Evolutionary conservation across 352 stramenopile genomes (phyloP).

Genomic region (Halophytophthora polymorphica): DNA sequence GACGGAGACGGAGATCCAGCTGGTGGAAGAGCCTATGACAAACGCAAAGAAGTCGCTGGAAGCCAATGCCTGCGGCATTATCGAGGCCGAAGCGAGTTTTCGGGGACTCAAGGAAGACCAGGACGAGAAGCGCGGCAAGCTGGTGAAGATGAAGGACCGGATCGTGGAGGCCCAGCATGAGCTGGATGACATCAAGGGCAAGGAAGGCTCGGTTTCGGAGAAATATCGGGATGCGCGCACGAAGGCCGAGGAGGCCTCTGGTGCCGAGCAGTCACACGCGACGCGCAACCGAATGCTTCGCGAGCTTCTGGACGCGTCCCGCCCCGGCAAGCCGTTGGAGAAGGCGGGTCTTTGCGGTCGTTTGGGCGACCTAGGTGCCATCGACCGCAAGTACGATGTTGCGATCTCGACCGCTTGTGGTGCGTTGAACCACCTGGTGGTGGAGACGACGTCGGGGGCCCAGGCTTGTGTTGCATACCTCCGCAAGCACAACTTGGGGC

Average conservation of each 20-base stretch:
- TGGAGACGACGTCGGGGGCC: conserved; percentile 94
- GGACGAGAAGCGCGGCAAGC: conserved; percentile 44
- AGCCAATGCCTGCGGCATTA: conserved; percentile 47
- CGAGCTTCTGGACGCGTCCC: conserved; percentile 90
- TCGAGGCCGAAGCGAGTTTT: conserved; percentile 54
- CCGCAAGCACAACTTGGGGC: conserved; percentile 92
- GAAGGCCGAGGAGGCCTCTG: conserved; percentile 77
- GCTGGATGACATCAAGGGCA: conserved; percentile 56
- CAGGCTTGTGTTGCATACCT: conserved; percentile 96
- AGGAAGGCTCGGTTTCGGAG: conserved; percentile 45
- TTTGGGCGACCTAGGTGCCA: conserved; percentile 96
- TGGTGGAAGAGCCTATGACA: conserved; percentile 65
- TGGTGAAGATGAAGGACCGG: conserved; percentile 64
- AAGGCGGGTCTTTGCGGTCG: conserved; percentile 93
- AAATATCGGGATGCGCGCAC: conserved; percentile 65
- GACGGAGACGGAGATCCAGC: conserved; percentile 75
- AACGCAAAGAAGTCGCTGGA: conserved; percentile 82
- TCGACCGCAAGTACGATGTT: conserved; percentile 96
- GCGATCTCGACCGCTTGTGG: conserved; percentile 97
- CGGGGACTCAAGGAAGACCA: conserved; percentile 68
- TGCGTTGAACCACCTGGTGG: conserved; percentile 96
- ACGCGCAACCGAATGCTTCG: conserved; percentile 81
- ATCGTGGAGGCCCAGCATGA: conserved; percentile 81
- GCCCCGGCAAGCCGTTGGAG: conserved; percentile 86
- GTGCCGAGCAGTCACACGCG: conserved; percentile 62